These are phyloP conservation scores for Madurella fahalii DNA, from an alignment of 2,329 filamentous ascomycete species.

Conservation along the genomic window DNA sequence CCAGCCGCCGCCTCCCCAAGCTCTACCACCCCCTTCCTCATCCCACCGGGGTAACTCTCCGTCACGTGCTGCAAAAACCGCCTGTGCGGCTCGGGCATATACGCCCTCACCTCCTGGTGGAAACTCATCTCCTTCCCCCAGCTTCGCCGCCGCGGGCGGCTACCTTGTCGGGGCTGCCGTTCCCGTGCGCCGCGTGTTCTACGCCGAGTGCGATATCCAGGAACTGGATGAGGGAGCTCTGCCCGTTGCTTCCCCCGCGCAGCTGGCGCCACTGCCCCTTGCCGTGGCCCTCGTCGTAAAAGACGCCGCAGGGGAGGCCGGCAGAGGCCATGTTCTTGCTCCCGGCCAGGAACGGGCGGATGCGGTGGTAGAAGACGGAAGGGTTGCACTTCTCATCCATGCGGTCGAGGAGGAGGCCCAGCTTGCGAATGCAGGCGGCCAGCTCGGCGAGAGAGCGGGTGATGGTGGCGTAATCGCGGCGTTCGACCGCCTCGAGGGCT, in stretches of 20 bases:
- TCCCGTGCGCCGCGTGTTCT: slow-evolving; percentile 57
- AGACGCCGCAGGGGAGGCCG: slow-evolving; percentile 75
- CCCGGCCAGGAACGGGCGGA: slow-evolving; percentile 83
- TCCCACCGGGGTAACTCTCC: slow-evolving; percentile 48
- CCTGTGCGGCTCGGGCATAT: slow-evolving; percentile 85
- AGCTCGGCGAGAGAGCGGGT: slow-evolving; percentile 61
- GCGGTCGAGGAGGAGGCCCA: slow-evolving; percentile 64
- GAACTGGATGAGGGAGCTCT: slow-evolving; percentile 89
- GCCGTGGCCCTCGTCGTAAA: slow-evolving; percentile 73
- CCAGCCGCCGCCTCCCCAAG: slow-evolving; percentile 37
- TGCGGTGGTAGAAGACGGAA: slow-evolving; percentile 81
- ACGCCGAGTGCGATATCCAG: slow-evolving; percentile 84
- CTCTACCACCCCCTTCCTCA: slow-evolving; percentile 51
- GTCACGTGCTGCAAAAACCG: slow-evolving; percentile 68
- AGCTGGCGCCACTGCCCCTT: slow-evolving; percentile 68
- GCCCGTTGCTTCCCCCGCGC: slow-evolving; percentile 88
- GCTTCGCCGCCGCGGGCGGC: neutral
- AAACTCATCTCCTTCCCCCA: slow-evolving; percentile 35
- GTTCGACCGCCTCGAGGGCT: slow-evolving; percentile 66
- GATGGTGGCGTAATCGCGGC: slow-evolving; percentile 54
- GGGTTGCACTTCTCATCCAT: slow-evolving; percentile 92
- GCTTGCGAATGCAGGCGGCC: slow-evolving; percentile 61
- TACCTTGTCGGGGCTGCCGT: slow-evolving; percentile 24
- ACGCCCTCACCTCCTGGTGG: slow-evolving; percentile 69
- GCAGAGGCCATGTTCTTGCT: slow-evolving; percentile 88